Evolutionary conservation across 768 basidiomycete genomes (phyloP), one percentile per base, ranked within the genome.

Genomic region (Auricularia sp.): DNA sequence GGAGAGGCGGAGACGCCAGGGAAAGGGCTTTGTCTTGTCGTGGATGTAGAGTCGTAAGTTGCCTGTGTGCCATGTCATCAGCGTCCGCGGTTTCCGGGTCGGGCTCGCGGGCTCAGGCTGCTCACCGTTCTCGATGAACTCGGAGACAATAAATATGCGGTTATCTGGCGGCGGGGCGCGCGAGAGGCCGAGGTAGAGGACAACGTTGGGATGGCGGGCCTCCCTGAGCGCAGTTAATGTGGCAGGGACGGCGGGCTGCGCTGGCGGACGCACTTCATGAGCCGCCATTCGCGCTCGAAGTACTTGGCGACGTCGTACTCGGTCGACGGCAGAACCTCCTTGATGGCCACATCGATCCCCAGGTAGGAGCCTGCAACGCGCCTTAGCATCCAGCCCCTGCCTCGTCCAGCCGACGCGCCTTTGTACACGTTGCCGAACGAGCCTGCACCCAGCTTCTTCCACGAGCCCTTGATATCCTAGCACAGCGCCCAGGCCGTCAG

Each of bases 281-380:
- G 84, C 36, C 92, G 83, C 92, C 94, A 97, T 81, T 99, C 96
- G n/a, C 96, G 84, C 72, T 96, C 92, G 74, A 98, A 96, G 78
- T 99, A 98, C 76, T 99, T 99, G 70, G 88, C 83, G 42, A 97
- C 94, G 70, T 97, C 93, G 76, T 98, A 98, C 65, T 90, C 92
- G 4, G 77, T 89, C 24, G 90, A 94, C 0, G 93, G 93, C 7
- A 97, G 80, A 3, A 98, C 94, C 77, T 98, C 95, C 75, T 97
- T 97, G 75, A 98, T 92, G 39, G 94, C 94, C 42, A 97, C 90
- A 68, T 97, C 92, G 68, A 97, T 92, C 7, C 97, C 97, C 42
- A 99, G 87, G 77, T 99, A 99, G 35, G 77, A 83, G 2, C 89
- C 93, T 92, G 70, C 62, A 44, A 39, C n/a, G 16, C 47, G 35